Percentiles rank a stretch among this genome's conserved stretches.
Evolutionary conservation across 352 stramenopile species (phyloP).

Genomic region (Globisporangium polare): DNA sequence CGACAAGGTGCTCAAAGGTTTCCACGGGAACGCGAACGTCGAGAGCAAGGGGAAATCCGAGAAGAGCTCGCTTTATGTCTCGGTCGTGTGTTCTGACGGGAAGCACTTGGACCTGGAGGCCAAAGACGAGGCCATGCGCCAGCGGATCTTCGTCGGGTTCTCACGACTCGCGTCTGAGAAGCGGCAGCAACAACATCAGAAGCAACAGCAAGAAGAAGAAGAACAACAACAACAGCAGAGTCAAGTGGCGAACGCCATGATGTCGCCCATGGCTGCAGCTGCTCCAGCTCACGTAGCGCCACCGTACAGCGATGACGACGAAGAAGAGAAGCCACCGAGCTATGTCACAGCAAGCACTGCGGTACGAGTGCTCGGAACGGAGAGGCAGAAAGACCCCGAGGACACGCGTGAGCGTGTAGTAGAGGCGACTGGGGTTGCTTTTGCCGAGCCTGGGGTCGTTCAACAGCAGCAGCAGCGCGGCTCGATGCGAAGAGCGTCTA

Average conservation of each 20-base stretch:
- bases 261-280: neutral
- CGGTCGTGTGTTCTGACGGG: constrained; percentile 38
- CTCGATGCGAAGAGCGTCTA: neutral
- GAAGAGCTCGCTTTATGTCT: constrained; percentile 40
- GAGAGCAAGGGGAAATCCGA: constrained; percentile 21
- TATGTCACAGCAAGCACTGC: neutral
- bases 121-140: constrained; percentile 35
- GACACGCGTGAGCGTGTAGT: neutral
- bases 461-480: neutral
- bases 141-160: constrained; percentile 53
- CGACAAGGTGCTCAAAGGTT: constrained; percentile 42
- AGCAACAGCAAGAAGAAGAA: neutral
- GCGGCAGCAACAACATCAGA: constrained; percentile 15
- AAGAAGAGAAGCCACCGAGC: constrained; percentile 2
- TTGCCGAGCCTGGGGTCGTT: neutral
- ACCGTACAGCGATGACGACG: neutral
- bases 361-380: neutral
- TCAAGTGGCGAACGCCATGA: neutral
- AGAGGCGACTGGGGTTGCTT: too few relatives aligned
- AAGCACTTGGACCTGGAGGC: constrained; percentile 53
- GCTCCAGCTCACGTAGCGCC: neutral
- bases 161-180: constrained; percentile 45
- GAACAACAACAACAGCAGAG: too few relatives aligned
- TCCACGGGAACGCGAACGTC: constrained; percentile 30
- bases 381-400: neutral